These are phyloP conservation scores for Trichoderma reesei DNA, from an alignment of 495 filamentous ascomycete species.

Conservation along the genomic window DNA sequence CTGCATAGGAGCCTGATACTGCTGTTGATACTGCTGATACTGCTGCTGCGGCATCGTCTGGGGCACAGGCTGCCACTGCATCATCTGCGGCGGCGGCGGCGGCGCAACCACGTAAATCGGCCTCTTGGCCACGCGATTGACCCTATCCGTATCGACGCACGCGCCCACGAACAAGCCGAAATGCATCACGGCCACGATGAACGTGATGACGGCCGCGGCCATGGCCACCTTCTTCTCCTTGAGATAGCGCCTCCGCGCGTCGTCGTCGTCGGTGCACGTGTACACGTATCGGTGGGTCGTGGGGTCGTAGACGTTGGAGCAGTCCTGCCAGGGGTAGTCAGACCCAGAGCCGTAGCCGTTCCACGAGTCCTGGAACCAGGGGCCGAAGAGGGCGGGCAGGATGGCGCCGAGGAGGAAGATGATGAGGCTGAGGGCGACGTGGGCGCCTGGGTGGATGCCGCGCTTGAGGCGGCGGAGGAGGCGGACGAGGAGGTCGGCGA, in stretches of 20 bases:
- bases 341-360: conserved; percentile 8
- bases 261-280: background rate
- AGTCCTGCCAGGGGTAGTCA: background rate
- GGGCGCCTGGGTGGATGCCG: conserved; percentile 29
- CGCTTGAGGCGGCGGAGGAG: conserved; percentile 17
- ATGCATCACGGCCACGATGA: conserved; percentile 18
- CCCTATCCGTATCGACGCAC: conserved; percentile 31
- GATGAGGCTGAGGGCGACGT: conserved; percentile 29
- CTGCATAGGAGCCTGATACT: background rate
- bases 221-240: conserved; percentile 15
- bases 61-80: conserved; percentile 4
- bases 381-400: conserved; percentile 15
- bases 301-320: background rate
- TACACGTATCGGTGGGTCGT: background rate
- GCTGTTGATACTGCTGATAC: too few relatives aligned
- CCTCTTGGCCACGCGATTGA: conserved; percentile 17
- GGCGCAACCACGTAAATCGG: conserved; percentile 6
- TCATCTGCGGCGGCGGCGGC: conserved; percentile 7
- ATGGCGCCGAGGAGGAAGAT: conserved; percentile 16
- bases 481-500: conserved; percentile 26
- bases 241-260: conserved; percentile 1
- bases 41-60: too few relatives aligned
- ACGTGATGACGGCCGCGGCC: conserved; percentile 11
- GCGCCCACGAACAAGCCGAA: conserved; percentile 36
- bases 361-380: conserved; percentile 11